phyloP scores from a whole-genome alignment of 257 asterid species.

The Vinca minor region DNA sequence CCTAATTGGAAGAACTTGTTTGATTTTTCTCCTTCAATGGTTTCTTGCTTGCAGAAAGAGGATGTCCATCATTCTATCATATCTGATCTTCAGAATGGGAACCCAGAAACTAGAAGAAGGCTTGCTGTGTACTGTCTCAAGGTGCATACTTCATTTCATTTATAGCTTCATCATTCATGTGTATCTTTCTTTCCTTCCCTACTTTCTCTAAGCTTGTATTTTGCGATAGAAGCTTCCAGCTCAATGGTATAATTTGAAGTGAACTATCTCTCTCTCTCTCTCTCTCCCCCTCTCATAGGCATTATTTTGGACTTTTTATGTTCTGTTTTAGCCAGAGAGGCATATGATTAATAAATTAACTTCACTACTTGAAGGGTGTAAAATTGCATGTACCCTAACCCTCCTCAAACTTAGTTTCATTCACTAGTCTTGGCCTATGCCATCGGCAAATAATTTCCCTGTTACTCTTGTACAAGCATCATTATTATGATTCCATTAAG shows the following conservation, averaged over 20 bases:
- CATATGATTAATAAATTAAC: background rate
- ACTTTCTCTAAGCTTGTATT: background rate
- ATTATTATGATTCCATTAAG: background rate
- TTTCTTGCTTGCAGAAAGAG: constrained; percentile 65
- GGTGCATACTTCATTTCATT: constrained; percentile 33
- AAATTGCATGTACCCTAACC: background rate
- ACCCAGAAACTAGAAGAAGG: constrained; percentile 88
- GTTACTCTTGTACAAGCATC: background rate
- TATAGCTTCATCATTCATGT: constrained; percentile 11
- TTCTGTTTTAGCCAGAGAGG: constrained; percentile 4
- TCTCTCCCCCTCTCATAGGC: background rate
- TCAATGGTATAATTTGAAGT: background rate
- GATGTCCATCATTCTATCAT: constrained; percentile 98
- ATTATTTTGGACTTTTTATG: background rate
- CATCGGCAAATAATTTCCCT: background rate
- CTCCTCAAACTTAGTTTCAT: background rate
- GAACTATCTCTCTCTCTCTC: background rate
- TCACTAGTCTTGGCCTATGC: background rate
- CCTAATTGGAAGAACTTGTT: constrained; percentile 12
- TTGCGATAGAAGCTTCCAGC: background rate
- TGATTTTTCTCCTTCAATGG: constrained; percentile 6
- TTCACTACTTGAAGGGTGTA: background rate
- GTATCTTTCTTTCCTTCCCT: background rate
- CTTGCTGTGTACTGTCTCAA: constrained; percentile 94
- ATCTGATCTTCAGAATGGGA: constrained; percentile 97